Evolutionary conservation across 305 asterid species (phyloP), one percentile per base, ranked within the genome.

Genomic region (Plantago coronopus): DNA sequence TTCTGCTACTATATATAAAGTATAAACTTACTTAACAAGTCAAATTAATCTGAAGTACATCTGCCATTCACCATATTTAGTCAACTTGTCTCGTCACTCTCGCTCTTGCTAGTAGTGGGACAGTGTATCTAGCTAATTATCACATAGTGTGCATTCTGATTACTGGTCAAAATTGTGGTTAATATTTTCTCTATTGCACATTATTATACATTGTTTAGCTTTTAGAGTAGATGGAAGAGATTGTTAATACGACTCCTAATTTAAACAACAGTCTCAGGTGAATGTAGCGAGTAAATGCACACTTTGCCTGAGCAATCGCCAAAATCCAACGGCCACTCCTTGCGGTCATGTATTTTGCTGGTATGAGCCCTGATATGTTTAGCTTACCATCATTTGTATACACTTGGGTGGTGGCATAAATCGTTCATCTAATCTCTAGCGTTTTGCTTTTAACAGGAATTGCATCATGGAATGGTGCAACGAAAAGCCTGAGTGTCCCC

Each of bases 391-490:
- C 19, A 47, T 63, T 51, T 9, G 5, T 16, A 1, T 27, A n/a
- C 19, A 21, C 14, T 15, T 37, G 34, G 6, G 34, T 31, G 40
- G 19, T 20, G 40, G 19, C 17, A 38, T 40, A 11, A 9, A 3
- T 17, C 17, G 15, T 46, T 25, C 21, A 38, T 59, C 57, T 11
- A 17, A 17, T 59, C 57, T 29, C 42, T 37, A 66, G 53, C 54
- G 37, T 50, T 58, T 46, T 57, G 48, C 62, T 56, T 21, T 23
- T 68, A 50, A 71, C 72, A 94, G 97, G 99, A 94, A 78, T 77
- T 89, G 99, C 82, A 82, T 94, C 29, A 87, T 89, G 97, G 99
- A 94, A 63, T 94, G 99, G 99, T 94, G 99, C 64, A 94, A 94
- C 34, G 99, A 94, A 54, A 94, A 94, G 81, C 97, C 99, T 0